Conservation (phyloP, 495 filamentous ascomycete species). For the Penicillium tannophilum region DNA sequence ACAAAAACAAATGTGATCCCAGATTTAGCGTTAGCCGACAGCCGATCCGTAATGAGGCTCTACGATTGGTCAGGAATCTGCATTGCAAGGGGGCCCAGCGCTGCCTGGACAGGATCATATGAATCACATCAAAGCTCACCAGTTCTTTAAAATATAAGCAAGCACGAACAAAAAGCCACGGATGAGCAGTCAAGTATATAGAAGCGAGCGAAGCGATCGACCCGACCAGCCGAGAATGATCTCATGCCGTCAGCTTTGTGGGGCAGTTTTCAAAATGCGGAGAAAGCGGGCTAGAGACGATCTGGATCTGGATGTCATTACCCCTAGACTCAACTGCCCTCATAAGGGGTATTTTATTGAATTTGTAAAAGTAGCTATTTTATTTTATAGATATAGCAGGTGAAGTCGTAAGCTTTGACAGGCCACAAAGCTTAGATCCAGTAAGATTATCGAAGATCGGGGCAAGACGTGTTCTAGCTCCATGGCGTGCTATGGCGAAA, state of each 20-base stretch:
- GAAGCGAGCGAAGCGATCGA: conserved; percentile 13
- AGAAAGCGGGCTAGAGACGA: conserved; percentile 2
- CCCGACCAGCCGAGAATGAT: conserved; percentile 17
- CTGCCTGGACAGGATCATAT: background rate
- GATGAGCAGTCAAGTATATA: background rate
- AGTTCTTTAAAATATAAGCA: background rate
- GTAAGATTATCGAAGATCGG: background rate
- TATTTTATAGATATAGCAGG: too few relatives aligned
- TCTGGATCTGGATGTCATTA: conserved; percentile 1
- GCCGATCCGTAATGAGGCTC: background rate
- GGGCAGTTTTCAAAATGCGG: conserved; percentile 4
- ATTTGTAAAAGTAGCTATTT: background rate
- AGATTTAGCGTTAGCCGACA: background rate
- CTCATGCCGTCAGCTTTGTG: background rate
- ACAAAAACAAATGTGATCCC: background rate
- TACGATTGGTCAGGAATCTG: background rate
- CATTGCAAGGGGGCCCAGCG: background rate
- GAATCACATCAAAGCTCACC: background rate
- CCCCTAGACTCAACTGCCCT: background rate
- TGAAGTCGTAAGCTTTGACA: background rate
- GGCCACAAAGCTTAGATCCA: background rate
- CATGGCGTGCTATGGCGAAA: conserved; percentile 36
- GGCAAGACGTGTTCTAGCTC: background rate
- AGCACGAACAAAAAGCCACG: conserved; percentile 1
- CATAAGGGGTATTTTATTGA: background rate